Evolutionary conservation across 1,139 yeast genomes (phyloP).

Genomic region (Suzukiozyma palmioleophila): DNA sequence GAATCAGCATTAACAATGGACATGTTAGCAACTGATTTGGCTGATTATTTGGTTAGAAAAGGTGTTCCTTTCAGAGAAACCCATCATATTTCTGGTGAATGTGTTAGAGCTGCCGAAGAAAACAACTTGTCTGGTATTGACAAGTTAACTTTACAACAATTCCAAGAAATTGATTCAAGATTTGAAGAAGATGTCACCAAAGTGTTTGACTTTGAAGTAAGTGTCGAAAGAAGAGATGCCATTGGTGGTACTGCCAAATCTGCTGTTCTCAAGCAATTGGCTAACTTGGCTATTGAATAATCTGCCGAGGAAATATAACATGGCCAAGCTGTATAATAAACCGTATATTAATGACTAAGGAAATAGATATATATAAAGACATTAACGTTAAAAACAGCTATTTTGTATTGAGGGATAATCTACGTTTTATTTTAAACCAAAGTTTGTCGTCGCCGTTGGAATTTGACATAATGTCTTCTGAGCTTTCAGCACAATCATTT

Average conservation of each 20-base stretch:
- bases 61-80: constrained; percentile 99
- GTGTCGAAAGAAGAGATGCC: constrained; percentile 95
- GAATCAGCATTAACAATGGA: constrained; percentile 90
- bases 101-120: constrained; percentile 88
- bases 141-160: constrained; percentile 70
- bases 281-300: constrained; percentile 32
- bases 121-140: constrained; percentile 74
- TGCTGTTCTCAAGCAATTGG: constrained; percentile 78
- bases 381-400: too few species aligned
- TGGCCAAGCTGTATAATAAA: background rate
- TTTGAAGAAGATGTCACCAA: constrained; percentile 77
- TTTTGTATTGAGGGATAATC: too few species aligned
- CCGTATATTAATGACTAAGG: background rate
- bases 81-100: constrained; percentile 96
- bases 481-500: too few species aligned
- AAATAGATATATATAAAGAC: background rate
- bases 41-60: constrained; percentile 93
- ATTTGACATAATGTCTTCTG: too few species aligned
- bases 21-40: constrained; percentile 97
- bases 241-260: constrained; percentile 94
- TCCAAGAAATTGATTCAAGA: constrained; percentile 71
- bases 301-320: background rate
- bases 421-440: too few species aligned
- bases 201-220: constrained; percentile 84
- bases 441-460: too few species aligned